Evolutionary conservation across 208 protist species (phyloP).

Genomic region (Leishmania lainsoni): DNA sequence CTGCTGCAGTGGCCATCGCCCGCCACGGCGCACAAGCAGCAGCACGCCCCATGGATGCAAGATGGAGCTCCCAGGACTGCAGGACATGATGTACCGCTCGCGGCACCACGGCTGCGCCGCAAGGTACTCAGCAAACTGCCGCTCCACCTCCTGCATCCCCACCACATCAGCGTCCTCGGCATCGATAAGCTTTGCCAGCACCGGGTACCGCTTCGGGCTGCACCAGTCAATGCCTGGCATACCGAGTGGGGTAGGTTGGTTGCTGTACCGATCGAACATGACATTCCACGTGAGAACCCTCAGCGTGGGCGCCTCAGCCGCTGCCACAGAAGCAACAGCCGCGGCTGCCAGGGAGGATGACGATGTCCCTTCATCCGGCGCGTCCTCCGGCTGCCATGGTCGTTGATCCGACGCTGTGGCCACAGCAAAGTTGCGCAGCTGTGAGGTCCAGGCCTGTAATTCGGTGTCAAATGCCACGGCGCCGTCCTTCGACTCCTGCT

Average conservation of each 20-base stretch:
- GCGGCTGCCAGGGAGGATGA: not conserved
- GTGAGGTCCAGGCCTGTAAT: conserved; percentile 25
- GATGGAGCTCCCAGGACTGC: conserved; percentile 45
- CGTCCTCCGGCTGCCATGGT: not conserved
- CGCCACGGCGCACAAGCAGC: conserved; percentile 73
- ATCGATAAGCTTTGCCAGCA: conserved; percentile 75
- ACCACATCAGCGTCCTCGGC: conserved; percentile 87
- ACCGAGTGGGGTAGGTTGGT: conserved; percentile 86
- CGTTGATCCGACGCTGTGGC: not conserved
- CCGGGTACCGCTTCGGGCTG: conserved; percentile 83
- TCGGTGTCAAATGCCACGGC: conserved; percentile 20
- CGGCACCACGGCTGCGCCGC: conserved; percentile 71
- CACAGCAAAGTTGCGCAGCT: conserved; percentile 10
- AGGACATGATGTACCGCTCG: conserved; percentile 80
- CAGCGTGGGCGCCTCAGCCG: conserved; percentile 28
- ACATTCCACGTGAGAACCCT: conserved; percentile 91
- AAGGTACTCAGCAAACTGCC: conserved; percentile 73
- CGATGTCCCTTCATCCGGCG: not conserved
- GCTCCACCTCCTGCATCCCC: conserved; percentile 91
- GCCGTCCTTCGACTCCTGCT: conserved; percentile 17
- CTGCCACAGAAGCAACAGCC: not conserved
- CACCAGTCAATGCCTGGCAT: conserved; percentile 94
- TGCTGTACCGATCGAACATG: conserved; percentile 92
- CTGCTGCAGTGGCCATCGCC: conserved; percentile 41
- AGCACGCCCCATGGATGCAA: conserved; percentile 84